A percentile compares a stretch with the other conserved stretches of the same genome.
Evolutionary conservation across 345 rosid species (phyloP).

Genomic region (Gossypium australe): DNA sequence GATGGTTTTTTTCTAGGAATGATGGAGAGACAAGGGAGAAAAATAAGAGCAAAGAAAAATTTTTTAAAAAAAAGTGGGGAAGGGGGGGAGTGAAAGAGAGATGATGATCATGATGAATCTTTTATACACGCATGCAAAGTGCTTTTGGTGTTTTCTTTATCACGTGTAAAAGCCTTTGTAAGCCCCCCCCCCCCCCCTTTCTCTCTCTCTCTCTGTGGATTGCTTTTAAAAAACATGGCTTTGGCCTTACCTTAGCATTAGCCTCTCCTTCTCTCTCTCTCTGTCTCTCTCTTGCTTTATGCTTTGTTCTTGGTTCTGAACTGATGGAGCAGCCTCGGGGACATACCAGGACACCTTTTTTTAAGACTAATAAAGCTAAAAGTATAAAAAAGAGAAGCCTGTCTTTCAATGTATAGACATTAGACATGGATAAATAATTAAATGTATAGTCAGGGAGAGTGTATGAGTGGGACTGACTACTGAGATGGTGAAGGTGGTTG

Average conservation of each 20-base stretch:
- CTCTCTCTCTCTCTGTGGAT: background rate
- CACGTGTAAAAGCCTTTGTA: constrained; percentile 78
- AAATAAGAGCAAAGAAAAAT: no score
- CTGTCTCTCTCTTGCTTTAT: background rate
- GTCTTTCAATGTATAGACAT: background rate
- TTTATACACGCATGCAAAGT: constrained; percentile 94
- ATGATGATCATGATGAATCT: constrained; percentile 54
- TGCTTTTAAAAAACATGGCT: constrained; percentile 8
- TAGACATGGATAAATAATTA: no score
- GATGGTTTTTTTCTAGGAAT: constrained; percentile 15
- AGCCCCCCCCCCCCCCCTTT: constrained; percentile 1
- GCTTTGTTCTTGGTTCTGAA: constrained; percentile 26
- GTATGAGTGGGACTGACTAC: no score
- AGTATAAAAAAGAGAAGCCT: background rate
- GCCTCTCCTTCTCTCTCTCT: constrained; percentile 7
- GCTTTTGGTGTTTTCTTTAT: constrained; percentile 79
- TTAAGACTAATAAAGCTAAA: background rate
- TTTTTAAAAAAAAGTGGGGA: background rate
- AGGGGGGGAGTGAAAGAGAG: constrained; percentile 13
- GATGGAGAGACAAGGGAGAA: no score
- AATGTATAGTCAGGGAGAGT: background rate
- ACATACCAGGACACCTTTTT: constrained; percentile 14
- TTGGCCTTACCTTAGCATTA: background rate
- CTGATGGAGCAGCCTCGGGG: constrained; percentile 46
- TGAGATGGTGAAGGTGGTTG: no score